Conservation (phyloP, 495 filamentous ascomycete species). For the Aspergillus taichungensis region DNA sequence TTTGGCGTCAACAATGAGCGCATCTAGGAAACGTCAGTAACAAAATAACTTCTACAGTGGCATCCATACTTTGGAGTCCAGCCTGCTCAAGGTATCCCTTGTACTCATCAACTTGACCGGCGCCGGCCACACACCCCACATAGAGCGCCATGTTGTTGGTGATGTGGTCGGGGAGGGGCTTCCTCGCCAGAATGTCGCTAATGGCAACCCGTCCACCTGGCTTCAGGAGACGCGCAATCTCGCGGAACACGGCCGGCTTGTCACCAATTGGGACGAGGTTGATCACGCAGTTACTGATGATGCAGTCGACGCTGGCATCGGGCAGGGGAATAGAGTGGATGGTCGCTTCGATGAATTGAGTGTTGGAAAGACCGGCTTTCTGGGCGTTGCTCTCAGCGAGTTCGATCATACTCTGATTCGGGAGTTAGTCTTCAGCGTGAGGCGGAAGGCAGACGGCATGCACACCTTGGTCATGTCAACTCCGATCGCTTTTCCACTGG, state of each 20-base stretch:
- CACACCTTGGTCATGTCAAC: constrained; percentile 54
- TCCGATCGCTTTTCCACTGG: constrained; percentile 43
- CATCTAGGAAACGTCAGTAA: constrained; percentile 19
- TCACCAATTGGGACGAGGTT: constrained; percentile 49
- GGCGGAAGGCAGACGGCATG: constrained; percentile 18
- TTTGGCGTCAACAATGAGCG: constrained; percentile 40
- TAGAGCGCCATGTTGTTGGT: constrained; percentile 42
- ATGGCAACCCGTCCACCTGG: constrained; percentile 54
- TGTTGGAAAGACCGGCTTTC: constrained; percentile 23
- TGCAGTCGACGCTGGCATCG: constrained; percentile 36
- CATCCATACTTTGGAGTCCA: constrained; percentile 40
- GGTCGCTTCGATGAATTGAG: constrained; percentile 36
- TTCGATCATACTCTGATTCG: constrained; percentile 45
- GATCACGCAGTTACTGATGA: constrained; percentile 53
- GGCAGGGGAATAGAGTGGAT: constrained; percentile 42
- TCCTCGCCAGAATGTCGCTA: constrained; percentile 53
- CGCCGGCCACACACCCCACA: constrained; percentile 54
- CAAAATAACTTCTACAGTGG: not conserved
- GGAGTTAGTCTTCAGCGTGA: not conserved
- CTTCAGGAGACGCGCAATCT: constrained; percentile 54
- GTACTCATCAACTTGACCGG: constrained; percentile 46
- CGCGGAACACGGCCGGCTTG: constrained; percentile 45
- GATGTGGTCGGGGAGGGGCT: constrained; percentile 41
- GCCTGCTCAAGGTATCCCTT: constrained; percentile 40
- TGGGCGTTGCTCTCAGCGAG: constrained; percentile 29